Evolutionary conservation across 495 filamentous ascomycete genomes (phyloP), one percentile per base, ranked within the genome.

Genomic region (Pyrenopolyporus hunteri): DNA sequence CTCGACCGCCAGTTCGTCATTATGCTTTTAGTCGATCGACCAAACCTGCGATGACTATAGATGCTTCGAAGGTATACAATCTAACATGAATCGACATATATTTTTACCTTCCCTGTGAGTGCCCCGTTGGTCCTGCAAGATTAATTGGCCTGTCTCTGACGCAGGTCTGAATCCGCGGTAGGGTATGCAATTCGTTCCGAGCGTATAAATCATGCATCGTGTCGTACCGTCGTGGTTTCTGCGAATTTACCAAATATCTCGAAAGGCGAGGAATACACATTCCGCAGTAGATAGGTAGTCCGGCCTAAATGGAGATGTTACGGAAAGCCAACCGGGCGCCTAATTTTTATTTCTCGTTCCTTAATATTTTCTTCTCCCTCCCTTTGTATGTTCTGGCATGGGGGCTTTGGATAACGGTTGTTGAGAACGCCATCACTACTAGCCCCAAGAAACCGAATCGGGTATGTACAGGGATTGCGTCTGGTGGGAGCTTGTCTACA

Each of bases 161-260:
- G 10, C 19, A 20, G 20, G 10, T 33, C 19, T 50, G 14, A 28
- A 19, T 14, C 23, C 6, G 13, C 28, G 7, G 11, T 45, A 29
- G 31, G 37, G 37, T 46, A 47, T 47, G 40, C 23, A 33, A 43
- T n/a, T 47, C 39, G 25, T 50, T 25, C 13, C 29, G 9, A 53
- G 39, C 32, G 52, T 49, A 29, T 47, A 16, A 28, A 26, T 57
- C 57, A 37, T 61, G 46, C 14, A 33, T 42, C 32, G 39, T 66
- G 29, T 57, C 46, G 42, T 66, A 53, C 57, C 13, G 10, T 56
- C 63, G 23, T 60, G 33, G 47, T 20, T 40, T 23, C 46, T 48
- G 22, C 47, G 33, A 42, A 31, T 47, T 46, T 35, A 59, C 23
- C 35, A 39, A 33, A 13, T 25, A 42, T 32, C 26, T 52, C 23